A percentile compares a stretch with the other conserved stretches of the same genome.
These are phyloP conservation scores for Auricularia sp. DNA, from an alignment of 768 basidiomycete species.

Conservation along the genomic window DNA sequence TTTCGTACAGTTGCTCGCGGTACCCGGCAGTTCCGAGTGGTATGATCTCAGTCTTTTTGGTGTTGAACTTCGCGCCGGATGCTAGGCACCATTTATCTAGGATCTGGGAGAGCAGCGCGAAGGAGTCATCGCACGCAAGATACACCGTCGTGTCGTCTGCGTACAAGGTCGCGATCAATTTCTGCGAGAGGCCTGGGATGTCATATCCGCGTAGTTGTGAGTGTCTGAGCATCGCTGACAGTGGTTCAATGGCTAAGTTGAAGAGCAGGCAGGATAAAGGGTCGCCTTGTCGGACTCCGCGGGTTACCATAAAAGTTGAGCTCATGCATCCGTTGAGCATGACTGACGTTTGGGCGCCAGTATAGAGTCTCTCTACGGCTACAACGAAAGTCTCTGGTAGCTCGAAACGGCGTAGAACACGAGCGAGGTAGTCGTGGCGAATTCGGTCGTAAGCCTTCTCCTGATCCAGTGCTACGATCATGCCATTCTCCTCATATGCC, in stretches of 20 bases:
- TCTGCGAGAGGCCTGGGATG: background rate
- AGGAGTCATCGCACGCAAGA: conserved; percentile 13
- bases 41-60: conserved; percentile 15
- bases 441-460: too few relatives aligned
- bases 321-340: too few relatives aligned
- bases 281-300: too few relatives aligned
- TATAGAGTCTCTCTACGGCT: too few relatives aligned
- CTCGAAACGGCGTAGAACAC: too few relatives aligned
- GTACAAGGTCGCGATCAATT: background rate
- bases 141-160: conserved; percentile 19
- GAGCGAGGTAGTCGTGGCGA: too few relatives aligned
- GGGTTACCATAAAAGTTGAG: too few relatives aligned
- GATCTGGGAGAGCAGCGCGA: conserved; percentile 6
- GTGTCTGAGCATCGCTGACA: conserved; percentile 3
- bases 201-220: background rate
- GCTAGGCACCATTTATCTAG: conserved; percentile 17
- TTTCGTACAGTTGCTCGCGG: conserved; percentile 3
- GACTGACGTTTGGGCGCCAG: too few relatives aligned
- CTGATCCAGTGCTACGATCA: too few relatives aligned
- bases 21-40: conserved; percentile 11
- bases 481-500: too few relatives aligned
- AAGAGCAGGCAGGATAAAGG: too few relatives aligned
- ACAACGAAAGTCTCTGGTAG: too few relatives aligned
- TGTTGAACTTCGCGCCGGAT: conserved; percentile 18
- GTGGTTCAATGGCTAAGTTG: conserved; percentile 15